These are phyloP conservation scores for Penicillium longicatenatum DNA, from an alignment of 495 filamentous ascomycete genomes.

Conservation along the genomic window DNA sequence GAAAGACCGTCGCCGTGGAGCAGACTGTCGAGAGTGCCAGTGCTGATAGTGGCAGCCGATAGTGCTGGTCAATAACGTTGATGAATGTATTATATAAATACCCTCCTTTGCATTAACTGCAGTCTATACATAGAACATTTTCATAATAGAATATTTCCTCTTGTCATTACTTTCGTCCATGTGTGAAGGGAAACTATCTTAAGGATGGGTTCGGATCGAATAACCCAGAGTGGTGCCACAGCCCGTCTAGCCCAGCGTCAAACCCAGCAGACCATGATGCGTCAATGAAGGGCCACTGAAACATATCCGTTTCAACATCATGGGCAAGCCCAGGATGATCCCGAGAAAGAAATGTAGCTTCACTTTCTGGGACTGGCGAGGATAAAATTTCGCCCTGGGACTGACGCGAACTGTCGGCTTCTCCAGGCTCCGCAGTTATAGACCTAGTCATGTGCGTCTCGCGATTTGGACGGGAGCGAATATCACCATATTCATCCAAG, in stretches of 20 bases:
- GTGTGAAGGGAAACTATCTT: not conserved
- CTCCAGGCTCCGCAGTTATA: slow-evolving; percentile 11
- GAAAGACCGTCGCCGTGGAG: slow-evolving; percentile 41
- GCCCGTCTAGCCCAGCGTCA: slow-evolving; percentile 39
- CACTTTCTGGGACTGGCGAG: slow-evolving; percentile 16
- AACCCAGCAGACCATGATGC: slow-evolving; percentile 45
- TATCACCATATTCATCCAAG: slow-evolving; percentile 49
- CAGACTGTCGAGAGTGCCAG: slow-evolving; percentile 34
- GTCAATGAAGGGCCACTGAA: slow-evolving; percentile 50
- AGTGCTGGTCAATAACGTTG: slow-evolving; percentile 1
- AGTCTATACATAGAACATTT: slow-evolving; percentile 1
- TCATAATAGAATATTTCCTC: slow-evolving; percentile 4
- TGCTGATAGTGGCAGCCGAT: slow-evolving; percentile 2
- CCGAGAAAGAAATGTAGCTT: slow-evolving; percentile 8
- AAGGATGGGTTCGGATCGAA: slow-evolving; percentile 26
- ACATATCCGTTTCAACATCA: slow-evolving; percentile 43
- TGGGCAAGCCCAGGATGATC: slow-evolving; percentile 21
- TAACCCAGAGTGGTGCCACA: slow-evolving; percentile 32
- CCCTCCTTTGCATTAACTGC: not conserved
- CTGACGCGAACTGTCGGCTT: not conserved
- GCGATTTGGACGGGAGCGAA: slow-evolving; percentile 35
- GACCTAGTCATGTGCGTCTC: slow-evolving; percentile 19
- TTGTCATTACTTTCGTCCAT: not conserved
- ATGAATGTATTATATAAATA: slow-evolving; percentile 6
- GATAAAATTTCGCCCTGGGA: not conserved